Conservation (phyloP, 2,329 filamentous ascomycete genomes). For the Fusarium heterosporum region DNA sequence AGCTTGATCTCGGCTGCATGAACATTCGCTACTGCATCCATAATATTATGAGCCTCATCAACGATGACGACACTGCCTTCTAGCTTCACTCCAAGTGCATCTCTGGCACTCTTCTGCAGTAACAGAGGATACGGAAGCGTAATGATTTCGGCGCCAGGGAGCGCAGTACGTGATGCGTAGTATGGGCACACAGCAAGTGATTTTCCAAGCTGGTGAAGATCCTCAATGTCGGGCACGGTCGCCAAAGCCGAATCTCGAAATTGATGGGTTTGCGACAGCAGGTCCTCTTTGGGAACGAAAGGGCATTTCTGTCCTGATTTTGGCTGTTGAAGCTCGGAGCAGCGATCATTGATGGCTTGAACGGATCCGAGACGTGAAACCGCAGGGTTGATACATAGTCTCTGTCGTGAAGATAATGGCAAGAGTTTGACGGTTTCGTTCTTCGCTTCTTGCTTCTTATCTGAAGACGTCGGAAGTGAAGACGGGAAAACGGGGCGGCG, state of each 20-base stretch:
- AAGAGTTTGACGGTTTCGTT: constrained; percentile 76
- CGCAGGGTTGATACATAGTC: constrained; percentile 87
- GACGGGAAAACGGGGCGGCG: constrained; percentile 81
- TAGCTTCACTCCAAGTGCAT: constrained; percentile 86
- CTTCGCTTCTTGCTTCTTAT: constrained; percentile 43
- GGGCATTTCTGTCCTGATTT: constrained; percentile 71
- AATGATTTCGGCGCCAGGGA: constrained; percentile 88
- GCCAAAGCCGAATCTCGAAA: constrained; percentile 90
- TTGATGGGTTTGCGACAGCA: constrained; percentile 75
- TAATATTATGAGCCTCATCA: constrained; percentile 97
- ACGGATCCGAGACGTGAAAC: constrained; percentile 77
- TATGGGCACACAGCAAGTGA: constrained; percentile 89
- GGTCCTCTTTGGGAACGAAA: constrained; percentile 83
- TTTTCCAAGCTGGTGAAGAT: constrained; percentile 82
- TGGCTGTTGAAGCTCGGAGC: constrained; percentile 87
- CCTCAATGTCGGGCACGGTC: constrained; percentile 91
- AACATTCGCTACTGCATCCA: constrained; percentile 91
- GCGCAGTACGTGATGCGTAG: constrained; percentile 88
- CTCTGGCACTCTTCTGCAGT: constrained; percentile 85
- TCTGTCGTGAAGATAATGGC: constrained; percentile 86
- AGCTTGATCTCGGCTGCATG: constrained; percentile 83
- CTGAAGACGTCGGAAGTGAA: constrained; percentile 66
- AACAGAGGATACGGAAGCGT: constrained; percentile 93
- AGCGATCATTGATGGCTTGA: constrained; percentile 92
- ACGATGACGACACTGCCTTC: constrained; percentile 94